phyloP scores from a whole-genome alignment of 352 stramenopile species.

The Phytopythium aichiense region DNA sequence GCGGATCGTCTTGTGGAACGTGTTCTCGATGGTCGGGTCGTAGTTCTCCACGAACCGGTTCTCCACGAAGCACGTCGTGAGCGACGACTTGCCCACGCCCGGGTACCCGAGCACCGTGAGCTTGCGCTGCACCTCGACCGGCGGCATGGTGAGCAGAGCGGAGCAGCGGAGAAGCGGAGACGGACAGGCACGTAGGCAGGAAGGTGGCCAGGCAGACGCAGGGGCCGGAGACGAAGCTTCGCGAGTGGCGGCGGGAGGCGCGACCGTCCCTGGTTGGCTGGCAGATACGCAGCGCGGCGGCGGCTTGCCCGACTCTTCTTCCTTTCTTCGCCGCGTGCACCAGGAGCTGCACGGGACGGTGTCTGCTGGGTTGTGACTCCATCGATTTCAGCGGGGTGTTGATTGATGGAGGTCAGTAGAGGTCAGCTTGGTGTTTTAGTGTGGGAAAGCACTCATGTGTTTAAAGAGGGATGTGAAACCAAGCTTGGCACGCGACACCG shows the following conservation, averaged over 20 bases:
- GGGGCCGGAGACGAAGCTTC: not conserved
- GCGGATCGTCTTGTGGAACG: slow-evolving; percentile 94
- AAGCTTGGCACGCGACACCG: too few relatives aligned
- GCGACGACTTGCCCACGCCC: slow-evolving; percentile 93
- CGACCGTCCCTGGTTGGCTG: not conserved
- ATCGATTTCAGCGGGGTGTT: too few relatives aligned
- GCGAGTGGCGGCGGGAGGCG: not conserved
- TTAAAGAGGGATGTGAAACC: too few relatives aligned
- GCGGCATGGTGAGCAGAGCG: slow-evolving; percentile 4
- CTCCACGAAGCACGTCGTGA: slow-evolving; percentile 94
- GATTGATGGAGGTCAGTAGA: too few relatives aligned
- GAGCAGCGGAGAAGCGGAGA: too few relatives aligned
- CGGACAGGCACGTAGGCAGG: too few relatives aligned
- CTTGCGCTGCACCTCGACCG: slow-evolving; percentile 94
- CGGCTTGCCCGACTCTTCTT: slow-evolving; percentile 2
- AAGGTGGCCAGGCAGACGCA: too few relatives aligned
- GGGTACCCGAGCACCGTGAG: slow-evolving; percentile 94
- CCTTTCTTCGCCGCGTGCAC: not conserved
- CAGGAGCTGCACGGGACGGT: too few relatives aligned
- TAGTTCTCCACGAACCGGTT: slow-evolving; percentile 92
- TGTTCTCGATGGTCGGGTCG: slow-evolving; percentile 96
- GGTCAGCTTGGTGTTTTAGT: too few relatives aligned
- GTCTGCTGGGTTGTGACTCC: too few relatives aligned
- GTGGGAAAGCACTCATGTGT: too few relatives aligned
- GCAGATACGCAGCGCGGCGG: not conserved